Percentiles rank a stretch among this genome's conserved stretches.
phyloP scores from a whole-genome alignment of 2,329 filamentous ascomycete genomes.

The Verticillium isaacii region DNA sequence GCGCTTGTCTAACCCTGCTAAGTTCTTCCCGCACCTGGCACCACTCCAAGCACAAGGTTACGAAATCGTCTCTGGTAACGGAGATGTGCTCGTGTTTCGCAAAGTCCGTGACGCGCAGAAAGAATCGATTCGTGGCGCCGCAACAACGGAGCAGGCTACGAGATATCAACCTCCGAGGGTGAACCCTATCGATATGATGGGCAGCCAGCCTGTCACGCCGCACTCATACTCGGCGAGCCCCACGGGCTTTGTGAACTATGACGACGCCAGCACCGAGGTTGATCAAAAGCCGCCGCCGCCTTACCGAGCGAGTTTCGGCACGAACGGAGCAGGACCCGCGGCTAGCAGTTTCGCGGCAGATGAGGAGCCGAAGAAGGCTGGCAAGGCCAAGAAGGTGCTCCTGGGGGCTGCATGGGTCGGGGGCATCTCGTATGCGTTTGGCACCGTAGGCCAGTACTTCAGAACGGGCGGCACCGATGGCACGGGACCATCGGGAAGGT shows the following conservation, averaged over 20 bases:
- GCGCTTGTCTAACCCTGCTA: conserved; percentile 55
- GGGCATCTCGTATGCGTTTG: conserved; percentile 52
- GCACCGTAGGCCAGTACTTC: conserved; percentile 55
- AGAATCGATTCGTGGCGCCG: background rate
- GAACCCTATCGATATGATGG: conserved; percentile 58
- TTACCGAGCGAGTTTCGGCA: conserved; percentile 29
- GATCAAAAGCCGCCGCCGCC: conserved; percentile 25
- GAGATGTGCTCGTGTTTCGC: conserved; percentile 62
- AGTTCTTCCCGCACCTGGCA: conserved; percentile 61
- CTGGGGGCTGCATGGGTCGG: conserved; percentile 51
- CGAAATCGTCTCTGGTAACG: conserved; percentile 59
- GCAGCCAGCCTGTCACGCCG: conserved; percentile 30
- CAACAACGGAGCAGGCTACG: conserved; percentile 9
- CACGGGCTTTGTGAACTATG: conserved; percentile 60
- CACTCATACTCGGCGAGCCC: conserved; percentile 57
- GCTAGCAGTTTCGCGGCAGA: conserved; percentile 30
- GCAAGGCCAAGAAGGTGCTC: conserved; percentile 41
- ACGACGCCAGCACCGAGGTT: conserved; percentile 21
- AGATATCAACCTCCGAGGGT: conserved; percentile 20
- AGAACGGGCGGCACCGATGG: conserved; percentile 41
- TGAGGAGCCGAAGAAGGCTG: conserved; percentile 33
- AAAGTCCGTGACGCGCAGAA: conserved; percentile 40
- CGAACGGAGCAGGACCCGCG: conserved; percentile 16
- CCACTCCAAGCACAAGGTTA: conserved; percentile 57
- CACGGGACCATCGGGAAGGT: conserved; percentile 20